Evolutionary conservation across 768 basidiomycete genomes (phyloP), one percentile per base, ranked within the genome.

Genomic region (Pulveroboletus ravenelii): DNA sequence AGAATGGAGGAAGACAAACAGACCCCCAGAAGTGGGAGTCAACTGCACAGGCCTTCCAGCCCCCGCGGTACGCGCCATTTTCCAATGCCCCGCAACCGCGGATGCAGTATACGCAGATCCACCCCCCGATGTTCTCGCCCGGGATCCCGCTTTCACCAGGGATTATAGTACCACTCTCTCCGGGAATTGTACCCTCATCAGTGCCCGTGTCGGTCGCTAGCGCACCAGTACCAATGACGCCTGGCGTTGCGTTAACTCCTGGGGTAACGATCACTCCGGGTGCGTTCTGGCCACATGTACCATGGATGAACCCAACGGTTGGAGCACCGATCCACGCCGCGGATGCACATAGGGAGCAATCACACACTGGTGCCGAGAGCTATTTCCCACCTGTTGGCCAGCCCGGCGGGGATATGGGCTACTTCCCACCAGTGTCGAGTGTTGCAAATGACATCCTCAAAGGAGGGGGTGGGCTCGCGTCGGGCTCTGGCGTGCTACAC

Each of bases 181-280:
- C 66, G 9, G 67, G 64, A 32, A 57, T 66, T 1, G 41, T 63
- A 9, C 40, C 58, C 5, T 45, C 54, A 13, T 15, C 54, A 6
- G 50, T 49, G 36, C n/a, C 63, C n/a, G 47, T 63, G 34, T 36
- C 65, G 4, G 48, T 69, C 50, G 20, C 58, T 2, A 53, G 58
- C 25, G 58, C 54, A 20, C 54, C 65, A 9, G 41, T 61, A 18
- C 54, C 65, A 12, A 55, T 67, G 62, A 67, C 63, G 10, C 63
- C 63, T 5, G 63, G 63, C 3, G 64, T 64, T 41, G 55, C 65
- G 14, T 45, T 67, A 54, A 67, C 88, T 0, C 89, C 90, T 1
- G 83, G 81, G 23, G 73, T 80, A 12, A 74, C 82, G 14, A 85
- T 89, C 78, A 82, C 80, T 14, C 87, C 88, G 27, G 86, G 83